Evolutionary conservation across 169 alveolate genomes (phyloP), one percentile per base, ranked within the genome.

Genomic region (Miamiensis avidus): DNA sequence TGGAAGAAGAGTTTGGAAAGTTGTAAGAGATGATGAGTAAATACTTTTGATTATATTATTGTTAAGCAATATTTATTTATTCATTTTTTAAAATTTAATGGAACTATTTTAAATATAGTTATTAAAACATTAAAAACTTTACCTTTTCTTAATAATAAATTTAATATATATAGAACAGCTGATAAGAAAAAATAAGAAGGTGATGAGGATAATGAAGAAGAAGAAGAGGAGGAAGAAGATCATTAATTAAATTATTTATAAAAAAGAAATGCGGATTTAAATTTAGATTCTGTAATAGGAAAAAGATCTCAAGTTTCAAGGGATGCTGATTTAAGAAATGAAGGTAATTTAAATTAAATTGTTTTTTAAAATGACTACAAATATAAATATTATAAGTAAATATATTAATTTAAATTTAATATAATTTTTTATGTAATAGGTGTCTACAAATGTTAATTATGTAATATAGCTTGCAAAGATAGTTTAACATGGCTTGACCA

Each of bases 401-500:
- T 49, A 11, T 49, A 49, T 11, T 11, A 49, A 49, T 49, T 11
- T 49, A 49, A 20, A 11, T 49, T 49, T 49, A 11, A 11, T 11
- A 49, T 49, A 49, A 49, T 4, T 49, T 11, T 11, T 49, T 49
- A 11, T 11, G 4, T 49, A 11, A 11, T 49, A 49, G 69, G 69
- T 11, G 69, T 49, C 4, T 49, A 49, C 20, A 49, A 49, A n/a
- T 79, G 84, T 32, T 64, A 34, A 26, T n/a, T 79, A 25, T 79
- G 84, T 79, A 76, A 79, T 28, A 49, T 95, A 95, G 90, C 98
- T 96, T 86, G 96, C 97, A 31, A 97, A 83, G 99, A 97, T 86
- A 94, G 98, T 20, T 96, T 95, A 69, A 93, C 98, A 1, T 98
- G 97, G 91, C 82, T 95, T 83, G 99, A 98, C 84, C 99, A 98